Evolutionary conservation across 306 rosid species (phyloP), one percentile per base, ranked within the genome.

Genomic region (Erythrophleum fordii): DNA sequence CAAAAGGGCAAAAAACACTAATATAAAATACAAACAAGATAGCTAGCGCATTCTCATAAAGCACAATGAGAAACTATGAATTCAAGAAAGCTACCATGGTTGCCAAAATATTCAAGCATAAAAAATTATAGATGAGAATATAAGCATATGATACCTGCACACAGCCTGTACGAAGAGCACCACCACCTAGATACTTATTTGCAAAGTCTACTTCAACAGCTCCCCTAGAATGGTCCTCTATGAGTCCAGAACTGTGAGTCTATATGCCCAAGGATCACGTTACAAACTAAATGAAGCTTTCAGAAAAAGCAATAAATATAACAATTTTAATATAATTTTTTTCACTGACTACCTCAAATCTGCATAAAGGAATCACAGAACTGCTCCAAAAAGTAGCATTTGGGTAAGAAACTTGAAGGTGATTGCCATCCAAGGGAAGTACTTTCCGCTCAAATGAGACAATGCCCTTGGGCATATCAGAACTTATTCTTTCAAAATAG

Each of bases 131-230:
- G 69, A 62, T 10, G 76, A 58, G 29, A 60, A 69, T 52, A 75
- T 31, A 28, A 81, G 53, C 80, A 56, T 44, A 45, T n/a, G 80
- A 68, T 65, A 93, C 99, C 97, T 95, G 99, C 55, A 95, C 97
- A 56, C 98, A 95, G 52, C 98, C 98, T 80, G 88, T 85, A 6
- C 72, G 75, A 72, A 95, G 99, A 86, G 94, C 97, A 60, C 98
- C 96, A 52, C 97, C 98, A 53, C 99, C 99, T 51, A 95, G 83
- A 87, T 90, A 93, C 83, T 88, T 77, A 85, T 95, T 91, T 81
- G 99, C 99, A 85, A 95, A 95, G 87, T 95, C 98, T 23, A 95
- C 97, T 90, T 95, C 98, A 68, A 93, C 81, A 80, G 97, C 94
- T 73, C 56, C 93, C 81, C 80, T 71, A 22, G 91, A 67, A 13